Conservation (phyloP, 176 grass and related monocot species). For the Ensete ventricosum region DNA sequence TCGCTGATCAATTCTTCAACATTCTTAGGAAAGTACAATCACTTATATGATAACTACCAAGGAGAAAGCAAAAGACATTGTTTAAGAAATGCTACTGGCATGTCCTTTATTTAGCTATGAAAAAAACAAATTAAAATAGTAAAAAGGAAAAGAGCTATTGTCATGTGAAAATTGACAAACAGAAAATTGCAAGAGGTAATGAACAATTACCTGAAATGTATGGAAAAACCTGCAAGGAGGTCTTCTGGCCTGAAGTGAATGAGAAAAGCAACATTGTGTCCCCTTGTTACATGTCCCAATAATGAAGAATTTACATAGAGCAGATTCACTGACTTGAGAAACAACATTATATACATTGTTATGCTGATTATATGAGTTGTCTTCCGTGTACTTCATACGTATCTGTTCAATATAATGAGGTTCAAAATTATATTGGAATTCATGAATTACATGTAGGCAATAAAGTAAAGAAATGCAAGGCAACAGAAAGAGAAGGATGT, state of each 20-base stretch:
- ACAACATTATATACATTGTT: constrained; percentile 10
- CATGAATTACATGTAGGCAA: constrained; percentile 3
- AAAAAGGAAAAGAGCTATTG: too few relatives aligned
- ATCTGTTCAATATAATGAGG: constrained; percentile 28
- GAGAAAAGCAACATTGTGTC: constrained; percentile 60
- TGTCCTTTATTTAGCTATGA: too few relatives aligned
- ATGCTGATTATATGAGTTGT: constrained; percentile 13
- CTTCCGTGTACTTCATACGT: constrained; percentile 23
- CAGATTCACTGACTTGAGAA: constrained; percentile 23
- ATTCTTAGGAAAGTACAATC: background rate
- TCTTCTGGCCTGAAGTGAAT: constrained; percentile 46
- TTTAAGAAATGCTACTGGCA: too few relatives aligned
- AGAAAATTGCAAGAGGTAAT: background rate
- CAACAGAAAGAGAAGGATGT: background rate
- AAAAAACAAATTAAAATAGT: too few relatives aligned
- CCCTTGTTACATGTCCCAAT: constrained; percentile 59
- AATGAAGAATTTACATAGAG: constrained; percentile 46
- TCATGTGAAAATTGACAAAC: constrained; percentile 14
- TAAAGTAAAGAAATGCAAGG: background rate
- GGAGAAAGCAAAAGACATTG: background rate
- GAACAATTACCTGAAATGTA: constrained; percentile 54
- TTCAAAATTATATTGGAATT: background rate
- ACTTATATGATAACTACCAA: background rate
- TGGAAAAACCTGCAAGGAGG: constrained; percentile 76
- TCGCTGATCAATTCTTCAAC: background rate